phyloP scores from a whole-genome alignment of 2,329 filamentous ascomycete genomes.

The Exophiala spinifera region DNA sequence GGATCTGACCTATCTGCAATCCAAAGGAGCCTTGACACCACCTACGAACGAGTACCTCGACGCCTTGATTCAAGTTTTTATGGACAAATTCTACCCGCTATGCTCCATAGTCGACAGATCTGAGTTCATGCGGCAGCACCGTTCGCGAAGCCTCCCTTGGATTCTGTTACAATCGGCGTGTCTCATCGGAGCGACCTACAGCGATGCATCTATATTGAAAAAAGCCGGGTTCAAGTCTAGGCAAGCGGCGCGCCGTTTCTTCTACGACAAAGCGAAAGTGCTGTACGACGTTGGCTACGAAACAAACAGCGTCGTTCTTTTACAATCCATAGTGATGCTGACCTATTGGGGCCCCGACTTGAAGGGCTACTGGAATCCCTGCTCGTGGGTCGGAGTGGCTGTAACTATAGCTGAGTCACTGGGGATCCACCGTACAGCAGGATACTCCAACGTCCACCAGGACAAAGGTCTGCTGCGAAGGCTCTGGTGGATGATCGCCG shows the following conservation, averaged over 20 bases:
- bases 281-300: conserved; percentile 33
- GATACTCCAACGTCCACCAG: background rate
- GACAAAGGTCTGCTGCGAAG: conserved; percentile 18
- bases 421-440: conserved; percentile 30
- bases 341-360: conserved; percentile 32
- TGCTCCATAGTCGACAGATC: conserved; percentile 16
- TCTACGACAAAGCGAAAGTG: conserved; percentile 32
- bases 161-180: conserved; percentile 30
- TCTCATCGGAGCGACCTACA: conserved; percentile 28
- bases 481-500: conserved; percentile 27
- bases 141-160: conserved; percentile 12
- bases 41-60: conserved; percentile 3
- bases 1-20: conserved; percentile 11
- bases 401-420: conserved; percentile 31
- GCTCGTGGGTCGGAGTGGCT: conserved; percentile 30
- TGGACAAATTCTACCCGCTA: conserved; percentile 12
- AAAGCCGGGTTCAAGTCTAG: conserved; percentile 28
- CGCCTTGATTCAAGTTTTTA: conserved; percentile 10
- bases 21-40: conserved; percentile 12
- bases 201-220: conserved; percentile 24
- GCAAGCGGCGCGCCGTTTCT: conserved; percentile 29
- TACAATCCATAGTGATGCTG: conserved; percentile 31
- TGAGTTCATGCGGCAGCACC: conserved; percentile 5
- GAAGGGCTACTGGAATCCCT: conserved; percentile 32
- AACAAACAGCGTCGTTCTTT: conserved; percentile 27